A percentile compares a stretch with the other conserved stretches of the same genome.
These are phyloP conservation scores for Aspergillus taichungensis DNA, from an alignment of 495 filamentous ascomycete species.

Conservation along the genomic window DNA sequence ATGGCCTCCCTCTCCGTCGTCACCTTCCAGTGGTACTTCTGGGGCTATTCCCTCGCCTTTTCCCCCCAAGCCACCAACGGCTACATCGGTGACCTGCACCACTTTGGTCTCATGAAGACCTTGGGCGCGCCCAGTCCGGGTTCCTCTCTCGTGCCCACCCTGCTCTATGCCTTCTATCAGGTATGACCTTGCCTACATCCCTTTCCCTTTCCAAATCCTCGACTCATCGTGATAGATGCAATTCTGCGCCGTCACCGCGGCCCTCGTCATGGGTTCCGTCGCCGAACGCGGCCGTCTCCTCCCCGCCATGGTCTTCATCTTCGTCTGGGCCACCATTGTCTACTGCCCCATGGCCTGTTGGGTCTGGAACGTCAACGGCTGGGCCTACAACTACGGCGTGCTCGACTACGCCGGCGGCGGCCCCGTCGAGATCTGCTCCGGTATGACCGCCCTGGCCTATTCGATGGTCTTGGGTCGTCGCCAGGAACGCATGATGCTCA, in stretches of 20 bases:
- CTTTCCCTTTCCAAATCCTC: background rate
- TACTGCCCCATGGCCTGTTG: constrained; percentile 96
- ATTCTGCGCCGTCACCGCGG: constrained; percentile 89
- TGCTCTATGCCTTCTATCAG: constrained; percentile 63
- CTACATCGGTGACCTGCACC: constrained; percentile 57
- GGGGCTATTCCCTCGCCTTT: constrained; percentile 66
- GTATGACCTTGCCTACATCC: constrained; percentile 27
- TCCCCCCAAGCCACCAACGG: constrained; percentile 54
- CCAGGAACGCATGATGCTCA: constrained; percentile 99
- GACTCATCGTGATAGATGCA: constrained; percentile 57
- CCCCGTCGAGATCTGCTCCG: constrained; percentile 95
- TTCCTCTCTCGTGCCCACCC: constrained; percentile 51
- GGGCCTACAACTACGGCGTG: constrained; percentile 86
- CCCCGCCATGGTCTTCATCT: constrained; percentile 91
- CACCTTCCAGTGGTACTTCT: constrained; percentile 70
- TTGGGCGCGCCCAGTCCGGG: constrained; percentile 54
- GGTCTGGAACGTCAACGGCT: constrained; percentile 91
- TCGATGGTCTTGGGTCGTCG: constrained; percentile 91
- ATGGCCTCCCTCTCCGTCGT: constrained; percentile 57
- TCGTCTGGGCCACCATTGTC: constrained; percentile 93
- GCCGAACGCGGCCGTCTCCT: constrained; percentile 91
- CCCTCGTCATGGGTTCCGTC: constrained; percentile 84
- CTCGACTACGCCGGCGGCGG: constrained; percentile 96
- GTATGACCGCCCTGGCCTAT: constrained; percentile 87
- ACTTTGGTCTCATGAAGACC: constrained; percentile 59